Evolutionary conservation across 2,329 filamentous ascomycete genomes (phyloP).

Genomic region (Phialophora macrospora): DNA sequence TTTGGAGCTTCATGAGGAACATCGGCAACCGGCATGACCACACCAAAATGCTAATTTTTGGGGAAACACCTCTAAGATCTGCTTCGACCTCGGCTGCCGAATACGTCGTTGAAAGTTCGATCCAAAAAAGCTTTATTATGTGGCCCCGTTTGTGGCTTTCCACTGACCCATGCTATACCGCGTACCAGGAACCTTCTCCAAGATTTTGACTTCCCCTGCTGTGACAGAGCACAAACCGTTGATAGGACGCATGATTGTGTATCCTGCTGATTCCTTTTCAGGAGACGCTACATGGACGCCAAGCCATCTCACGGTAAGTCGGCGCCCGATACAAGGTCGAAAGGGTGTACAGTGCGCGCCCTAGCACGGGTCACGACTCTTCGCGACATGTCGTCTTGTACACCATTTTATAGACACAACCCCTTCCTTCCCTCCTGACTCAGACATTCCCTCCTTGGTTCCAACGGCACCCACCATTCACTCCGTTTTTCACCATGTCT

Average conservation of each 20-base stretch:
- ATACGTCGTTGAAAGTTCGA: neutral
- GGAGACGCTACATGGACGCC: constrained; percentile 3
- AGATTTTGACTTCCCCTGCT: neutral
- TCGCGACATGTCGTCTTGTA: constrained; percentile 21
- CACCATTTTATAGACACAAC: constrained; percentile 16
- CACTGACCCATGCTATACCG: neutral
- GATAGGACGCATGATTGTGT: neutral
- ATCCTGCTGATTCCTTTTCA: neutral
- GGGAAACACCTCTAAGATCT: neutral
- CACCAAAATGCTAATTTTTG: neutral
- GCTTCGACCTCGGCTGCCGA: neutral
- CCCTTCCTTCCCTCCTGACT: constrained; percentile 1
- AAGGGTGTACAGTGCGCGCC: neutral
- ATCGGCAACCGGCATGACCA: neutral
- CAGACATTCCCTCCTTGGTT: constrained; percentile 1
- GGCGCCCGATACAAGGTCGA: constrained; percentile 20
- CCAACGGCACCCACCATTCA: neutral
- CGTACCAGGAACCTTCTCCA: neutral
- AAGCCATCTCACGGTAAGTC: constrained; percentile 23
- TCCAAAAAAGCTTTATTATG: neutral
- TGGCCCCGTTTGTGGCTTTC: neutral
- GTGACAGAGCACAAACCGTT: neutral
- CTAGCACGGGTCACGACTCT: constrained; percentile 8
- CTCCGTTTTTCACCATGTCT: constrained; percentile 6
- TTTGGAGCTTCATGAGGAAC: neutral